Evolutionary conservation across 257 asterid genomes (phyloP), one percentile per base, ranked within the genome.

Genomic region (Lithospermum erythrorhizon): DNA sequence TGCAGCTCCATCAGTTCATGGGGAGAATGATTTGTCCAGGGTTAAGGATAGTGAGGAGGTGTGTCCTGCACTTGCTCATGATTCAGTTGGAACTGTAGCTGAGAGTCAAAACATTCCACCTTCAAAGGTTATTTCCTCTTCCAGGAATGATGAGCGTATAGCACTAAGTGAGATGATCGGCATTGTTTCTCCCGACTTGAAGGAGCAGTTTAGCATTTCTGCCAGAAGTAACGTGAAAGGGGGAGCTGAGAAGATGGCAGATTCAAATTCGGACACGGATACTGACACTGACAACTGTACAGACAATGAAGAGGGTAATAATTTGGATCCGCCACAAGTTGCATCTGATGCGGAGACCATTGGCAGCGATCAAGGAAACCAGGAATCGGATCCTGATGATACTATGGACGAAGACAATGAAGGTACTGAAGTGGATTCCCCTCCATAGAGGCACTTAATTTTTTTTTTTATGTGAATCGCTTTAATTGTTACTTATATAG

Each of bases 1-100:
- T 79, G 81, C 98, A 0, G 94, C 87, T 65, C 96, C 96, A 65
- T 87, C 95, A 0, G 82, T 75, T 65, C 88, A 83, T 30, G 95
- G 90, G 48, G 98, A 87, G 67, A 82, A 88, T 22, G 83, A 83
- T 61, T 72, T 87, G 53, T 79, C 83, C 0, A 75, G 68, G 71
- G 75, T 86, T 61, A 76, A 75, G 60, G 70, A 68, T 21, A 69
- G 74, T 0, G 70, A 58, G 4, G 73, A 73, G 21, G 81, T 64
- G 55, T 54, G 72, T 47, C 70, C 68, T 19, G 71, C 63, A 20
- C 74, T 76, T 59, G 62, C 69, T 62, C 84, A 72, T 14, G 90
- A 84, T 70, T 83, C 94, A 25, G 67, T 66, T 57, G 78, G 89
- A 62, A 35, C 68, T 52, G 90, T 81, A 35, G 88, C 84, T 7